Conservation (phyloP, 2,329 filamentous ascomycete species). For the Immersiporthe knoxdaviesiana region DNA sequence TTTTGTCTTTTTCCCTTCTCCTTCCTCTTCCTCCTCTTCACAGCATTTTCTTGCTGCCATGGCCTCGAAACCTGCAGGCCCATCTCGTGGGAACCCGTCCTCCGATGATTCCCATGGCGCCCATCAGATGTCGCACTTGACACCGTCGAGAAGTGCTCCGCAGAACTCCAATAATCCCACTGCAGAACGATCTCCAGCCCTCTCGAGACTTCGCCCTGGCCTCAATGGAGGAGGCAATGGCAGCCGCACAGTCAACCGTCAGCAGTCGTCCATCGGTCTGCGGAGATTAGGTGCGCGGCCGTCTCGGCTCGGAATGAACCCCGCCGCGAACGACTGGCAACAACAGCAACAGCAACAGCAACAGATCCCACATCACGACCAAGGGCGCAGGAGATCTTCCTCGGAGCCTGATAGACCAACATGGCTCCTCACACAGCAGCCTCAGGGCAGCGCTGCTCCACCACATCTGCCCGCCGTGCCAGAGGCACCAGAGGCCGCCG, state of each 20-base stretch:
- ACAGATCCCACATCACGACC: neutral
- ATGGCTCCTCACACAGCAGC: conserved; percentile 28
- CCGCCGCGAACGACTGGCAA: conserved; percentile 9
- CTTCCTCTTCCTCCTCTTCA: neutral
- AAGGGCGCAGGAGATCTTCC: conserved; percentile 33
- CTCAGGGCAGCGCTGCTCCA: conserved; percentile 1
- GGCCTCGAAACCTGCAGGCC: neutral
- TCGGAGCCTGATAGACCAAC: conserved; percentile 34
- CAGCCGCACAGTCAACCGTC: conserved; percentile 8
- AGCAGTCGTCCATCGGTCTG: conserved; percentile 29
- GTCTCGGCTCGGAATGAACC: neutral
- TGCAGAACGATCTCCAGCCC: conserved; percentile 20
- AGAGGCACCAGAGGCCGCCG: neutral
- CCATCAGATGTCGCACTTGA: conserved; percentile 11
- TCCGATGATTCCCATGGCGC: conserved; percentile 16
- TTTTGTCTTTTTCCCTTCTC: neutral
- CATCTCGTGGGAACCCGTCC: conserved; percentile 24
- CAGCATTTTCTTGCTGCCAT: neutral
- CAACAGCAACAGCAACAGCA: conserved; percentile 9
- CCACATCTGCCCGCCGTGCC: conserved; percentile 24
- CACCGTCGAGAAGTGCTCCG: conserved; percentile 14
- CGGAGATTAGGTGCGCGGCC: conserved; percentile 19
- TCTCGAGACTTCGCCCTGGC: neutral
- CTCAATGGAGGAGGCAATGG: neutral
- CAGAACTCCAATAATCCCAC: neutral